Conservation (phyloP, 192 early-diverging fungal species). For the Coemansia sp. region DNA sequence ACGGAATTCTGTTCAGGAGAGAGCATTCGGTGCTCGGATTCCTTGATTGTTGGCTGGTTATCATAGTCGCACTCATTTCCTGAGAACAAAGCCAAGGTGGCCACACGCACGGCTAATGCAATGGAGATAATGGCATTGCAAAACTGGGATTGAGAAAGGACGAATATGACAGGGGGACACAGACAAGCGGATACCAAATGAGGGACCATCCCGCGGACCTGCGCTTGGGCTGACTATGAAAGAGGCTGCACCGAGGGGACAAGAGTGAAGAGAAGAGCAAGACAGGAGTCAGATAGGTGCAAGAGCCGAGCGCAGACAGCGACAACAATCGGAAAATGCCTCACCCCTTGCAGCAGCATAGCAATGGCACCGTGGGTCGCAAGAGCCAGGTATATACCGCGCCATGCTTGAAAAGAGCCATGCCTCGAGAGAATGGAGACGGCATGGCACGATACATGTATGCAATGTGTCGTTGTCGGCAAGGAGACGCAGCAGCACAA, state of each 20-base stretch:
- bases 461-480: not conserved
- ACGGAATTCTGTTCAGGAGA: not conserved
- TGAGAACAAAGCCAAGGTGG: not conserved
- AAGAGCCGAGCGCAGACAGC: not conserved
- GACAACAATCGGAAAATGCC: not conserved
- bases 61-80: not conserved
- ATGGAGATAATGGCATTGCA: conserved; percentile 1
- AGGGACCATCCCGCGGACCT: conserved; percentile 4
- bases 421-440: conserved; percentile 1
- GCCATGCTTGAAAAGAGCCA: not conserved
- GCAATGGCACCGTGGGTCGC: not conserved
- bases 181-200: conserved; percentile 6
- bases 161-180: not conserved
- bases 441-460: not conserved
- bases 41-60: conserved; percentile 2
- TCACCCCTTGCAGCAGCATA: not conserved
- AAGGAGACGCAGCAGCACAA: not conserved
- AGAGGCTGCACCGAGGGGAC: not conserved
- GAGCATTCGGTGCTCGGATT: not conserved
- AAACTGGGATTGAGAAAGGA: conserved; percentile 1
- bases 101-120: not conserved
- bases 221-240: conserved; percentile 1
- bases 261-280: not conserved
- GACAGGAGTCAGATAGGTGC: not conserved
- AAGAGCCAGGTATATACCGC: not conserved